phyloP scores from a whole-genome alignment of 176 grass and related monocot species.

The Pontederia paniculata region DNA sequence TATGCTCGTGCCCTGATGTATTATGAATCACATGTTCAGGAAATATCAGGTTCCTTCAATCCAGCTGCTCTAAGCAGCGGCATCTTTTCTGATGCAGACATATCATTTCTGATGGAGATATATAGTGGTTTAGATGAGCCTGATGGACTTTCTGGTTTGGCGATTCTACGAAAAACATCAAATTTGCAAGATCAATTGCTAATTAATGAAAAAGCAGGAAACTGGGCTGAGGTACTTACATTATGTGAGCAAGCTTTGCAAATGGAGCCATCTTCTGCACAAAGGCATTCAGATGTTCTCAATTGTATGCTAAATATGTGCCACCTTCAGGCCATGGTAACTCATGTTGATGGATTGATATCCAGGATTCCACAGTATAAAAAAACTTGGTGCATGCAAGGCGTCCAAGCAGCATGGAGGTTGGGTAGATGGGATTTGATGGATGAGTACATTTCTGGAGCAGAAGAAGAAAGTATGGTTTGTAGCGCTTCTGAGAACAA shows the following conservation, averaged over 20 bases:
- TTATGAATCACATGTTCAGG: slow-evolving; percentile 73
- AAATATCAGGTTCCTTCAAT: slow-evolving; percentile 86
- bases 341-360: slow-evolving; percentile 88
- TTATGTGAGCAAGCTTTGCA: slow-evolving; percentile 91
- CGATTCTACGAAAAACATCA: slow-evolving; percentile 75
- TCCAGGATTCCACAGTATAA: slow-evolving; percentile 62
- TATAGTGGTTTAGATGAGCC: slow-evolving; percentile 93
- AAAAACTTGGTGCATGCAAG: slow-evolving; percentile 94
- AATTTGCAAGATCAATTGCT: slow-evolving; percentile 90
- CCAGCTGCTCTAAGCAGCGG: slow-evolving; percentile 68
- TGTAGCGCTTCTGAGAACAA: slow-evolving; percentile 50
- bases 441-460: slow-evolving; percentile 72
- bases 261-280: slow-evolving; percentile 82
- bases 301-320: slow-evolving; percentile 97
- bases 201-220: slow-evolving; percentile 92
- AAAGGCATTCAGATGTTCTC: slow-evolving; percentile 92
- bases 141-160: slow-evolving; percentile 81
- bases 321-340: slow-evolving; percentile 90
- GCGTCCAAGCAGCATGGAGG: slow-evolving; percentile 91
- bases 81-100: slow-evolving; percentile 84
- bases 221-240: slow-evolving; percentile 90
- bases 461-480: slow-evolving; percentile 45
- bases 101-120: slow-evolving; percentile 97
- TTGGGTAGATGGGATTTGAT: slow-evolving; percentile 95
- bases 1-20: slow-evolving; percentile 90